Evolutionary conservation across 768 basidiomycete species (phyloP), one percentile per base, ranked within the genome.

Genomic region (Tricholoma sp.): DNA sequence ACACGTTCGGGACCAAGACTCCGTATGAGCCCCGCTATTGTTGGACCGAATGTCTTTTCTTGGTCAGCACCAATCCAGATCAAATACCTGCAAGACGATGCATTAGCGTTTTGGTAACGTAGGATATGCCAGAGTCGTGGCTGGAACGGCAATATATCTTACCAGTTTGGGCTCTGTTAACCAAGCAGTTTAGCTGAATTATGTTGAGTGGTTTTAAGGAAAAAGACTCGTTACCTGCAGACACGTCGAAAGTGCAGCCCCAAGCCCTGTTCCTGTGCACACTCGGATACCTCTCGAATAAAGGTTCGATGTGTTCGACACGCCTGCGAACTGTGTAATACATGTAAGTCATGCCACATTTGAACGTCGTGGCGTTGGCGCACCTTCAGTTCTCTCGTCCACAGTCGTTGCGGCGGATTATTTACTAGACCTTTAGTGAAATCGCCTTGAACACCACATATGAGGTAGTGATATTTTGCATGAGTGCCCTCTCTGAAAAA

Each of bases 21-120:
- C 55, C 80, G 80, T 59, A 92, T 89, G 39, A 92, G 77, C 29
- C 80, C 81, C 55, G 83, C 79, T 55, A 92, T 89, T 18, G 88
- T 91, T 20, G 87, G 84, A 2, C 90, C 90, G 62, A 92, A 91
- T 2, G 90, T 91, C 72, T 88, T 89, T 66, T 88, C 89, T 68
- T 91, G 89, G 66, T 90, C 86, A 45, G 89, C 90, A 41, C 89
- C 83, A 64, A 89, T 89, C 89, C 89, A 91, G 60, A 91, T 89
- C 41, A 90, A 76, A 67, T 83, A 89, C 88, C 87, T 89, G 60
- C 39, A 37, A 36, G 31, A 36, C 48, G 59, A 54, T 31, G 58
- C 24, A 44, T 44, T 20, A 44, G 11, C 20, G 8, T 44, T 20
- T 44, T 24, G 6, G 42, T 11, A 44, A 20, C 18, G 13, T 20